phyloP scores from a whole-genome alignment of 768 basidiomycete genomes.

The Mycena floridula region DNA sequence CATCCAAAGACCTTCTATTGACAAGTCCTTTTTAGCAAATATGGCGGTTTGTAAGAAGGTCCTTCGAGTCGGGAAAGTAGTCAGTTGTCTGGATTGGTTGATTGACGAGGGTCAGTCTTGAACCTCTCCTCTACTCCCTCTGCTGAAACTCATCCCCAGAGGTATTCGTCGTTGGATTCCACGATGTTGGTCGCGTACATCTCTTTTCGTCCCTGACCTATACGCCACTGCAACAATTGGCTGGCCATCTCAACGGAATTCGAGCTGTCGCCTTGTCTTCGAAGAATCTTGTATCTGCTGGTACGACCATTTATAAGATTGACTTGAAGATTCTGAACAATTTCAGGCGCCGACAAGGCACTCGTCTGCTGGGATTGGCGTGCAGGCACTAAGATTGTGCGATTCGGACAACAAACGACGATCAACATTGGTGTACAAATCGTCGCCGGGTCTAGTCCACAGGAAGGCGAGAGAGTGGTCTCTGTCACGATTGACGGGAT shows the following conservation, averaged over 20 bases:
- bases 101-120: conserved; percentile 60
- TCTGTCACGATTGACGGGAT: conserved; percentile 90
- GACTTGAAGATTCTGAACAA: neutral
- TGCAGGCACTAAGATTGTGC: conserved; percentile 79
- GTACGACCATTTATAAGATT: conserved; percentile 20
- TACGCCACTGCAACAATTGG: conserved; percentile 75
- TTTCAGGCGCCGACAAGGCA: conserved; percentile 52
- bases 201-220: conserved; percentile 84
- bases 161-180: conserved; percentile 90
- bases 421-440: conserved; percentile 89
- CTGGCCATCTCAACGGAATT: conserved; percentile 85
- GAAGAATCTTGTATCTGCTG: conserved; percentile 82
- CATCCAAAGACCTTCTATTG: conserved; percentile 1
- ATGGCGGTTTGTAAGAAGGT: conserved; percentile 67
- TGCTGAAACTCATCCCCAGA: conserved; percentile 31
- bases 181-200: conserved; percentile 88
- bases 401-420: conserved; percentile 91
- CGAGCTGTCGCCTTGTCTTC: conserved; percentile 84
- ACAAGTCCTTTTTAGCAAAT: conserved; percentile 13
- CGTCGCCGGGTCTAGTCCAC: conserved; percentile 39
- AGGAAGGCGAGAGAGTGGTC: conserved; percentile 79
- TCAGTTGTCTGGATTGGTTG: conserved; percentile 85
- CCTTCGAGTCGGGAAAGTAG: conserved; percentile 80
- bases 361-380: conserved; percentile 90
- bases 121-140: neutral